Conservation (phyloP, 345 rosid genomes). For the Heritiera littoralis region DNA sequence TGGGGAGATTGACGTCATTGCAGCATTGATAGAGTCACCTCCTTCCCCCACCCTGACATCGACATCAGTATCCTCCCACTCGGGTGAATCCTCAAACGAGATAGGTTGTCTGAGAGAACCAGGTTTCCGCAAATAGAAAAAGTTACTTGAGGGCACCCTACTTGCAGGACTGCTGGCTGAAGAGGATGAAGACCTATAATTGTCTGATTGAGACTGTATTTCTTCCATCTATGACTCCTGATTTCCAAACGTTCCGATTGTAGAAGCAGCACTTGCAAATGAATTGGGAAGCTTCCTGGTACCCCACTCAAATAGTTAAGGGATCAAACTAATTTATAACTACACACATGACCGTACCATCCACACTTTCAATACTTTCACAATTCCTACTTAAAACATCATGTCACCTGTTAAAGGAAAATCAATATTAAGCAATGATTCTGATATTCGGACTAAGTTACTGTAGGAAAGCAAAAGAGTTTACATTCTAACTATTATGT, state of each 20-base stretch:
- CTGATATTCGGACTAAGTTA: not conserved
- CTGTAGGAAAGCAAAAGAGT: not conserved
- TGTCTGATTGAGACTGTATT: constrained; percentile 93
- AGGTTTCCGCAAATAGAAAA: constrained; percentile 91
- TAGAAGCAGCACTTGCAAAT: constrained; percentile 17
- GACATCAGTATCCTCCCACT: constrained; percentile 92
- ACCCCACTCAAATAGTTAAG: constrained; percentile 8
- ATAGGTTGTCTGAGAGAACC: constrained; percentile 92
- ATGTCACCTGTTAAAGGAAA: constrained; percentile 1
- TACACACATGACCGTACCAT: not conserved
- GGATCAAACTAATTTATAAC: constrained; percentile 11
- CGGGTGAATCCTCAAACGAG: constrained; percentile 98
- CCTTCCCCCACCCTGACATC: constrained; percentile 79
- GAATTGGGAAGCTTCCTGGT: constrained; percentile 18
- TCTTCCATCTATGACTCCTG: constrained; percentile 66
- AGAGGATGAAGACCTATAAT: constrained; percentile 94
- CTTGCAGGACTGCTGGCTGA: constrained; percentile 97
- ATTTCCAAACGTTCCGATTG: constrained; percentile 28
- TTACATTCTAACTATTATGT: not conserved
- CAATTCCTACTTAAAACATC: not conserved
- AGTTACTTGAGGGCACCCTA: constrained; percentile 92
- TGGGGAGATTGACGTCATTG: constrained; percentile 75
- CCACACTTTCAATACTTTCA: not conserved
- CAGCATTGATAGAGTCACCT: constrained; percentile 77
- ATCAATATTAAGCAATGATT: not conserved